phyloP scores from a whole-genome alignment of 1,139 yeast species.

The Sugiyamaella grinbergsii region DNA sequence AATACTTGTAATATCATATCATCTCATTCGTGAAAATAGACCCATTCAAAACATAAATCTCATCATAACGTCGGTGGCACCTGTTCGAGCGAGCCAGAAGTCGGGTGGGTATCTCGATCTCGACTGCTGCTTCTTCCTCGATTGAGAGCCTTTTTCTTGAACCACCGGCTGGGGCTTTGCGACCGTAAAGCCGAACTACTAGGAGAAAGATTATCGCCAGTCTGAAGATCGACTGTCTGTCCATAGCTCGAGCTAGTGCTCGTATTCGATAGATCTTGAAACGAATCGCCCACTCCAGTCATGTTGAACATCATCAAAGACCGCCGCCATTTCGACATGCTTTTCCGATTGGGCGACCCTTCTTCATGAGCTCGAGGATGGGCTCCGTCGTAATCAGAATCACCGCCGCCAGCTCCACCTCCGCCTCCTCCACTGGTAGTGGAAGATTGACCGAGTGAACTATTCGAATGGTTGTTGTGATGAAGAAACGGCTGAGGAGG shows the following conservation, averaged over 20 bases:
- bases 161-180: conserved; percentile 27
- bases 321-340: conserved; percentile 37
- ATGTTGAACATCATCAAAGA: conserved; percentile 35
- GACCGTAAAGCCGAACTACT: conserved; percentile 16
- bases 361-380: conserved; percentile 7
- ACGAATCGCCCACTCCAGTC: conserved; percentile 16
- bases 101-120: neutral
- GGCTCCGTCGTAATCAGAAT: conserved; percentile 29
- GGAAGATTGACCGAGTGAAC: conserved; percentile 30
- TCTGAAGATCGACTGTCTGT: conserved; percentile 2
- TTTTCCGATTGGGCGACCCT: conserved; percentile 26
- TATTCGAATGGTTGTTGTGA: conserved; percentile 33
- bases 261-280: conserved; percentile 12
- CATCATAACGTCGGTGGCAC: neutral
- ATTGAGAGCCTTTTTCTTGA: conserved; percentile 22
- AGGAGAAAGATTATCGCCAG: conserved; percentile 20
- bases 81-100: neutral
- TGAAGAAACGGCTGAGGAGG: conserved; percentile 21
- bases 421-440: conserved; percentile 18
- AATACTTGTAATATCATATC: too few species aligned
- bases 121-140: conserved; percentile 13
- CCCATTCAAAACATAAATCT: too few species aligned
- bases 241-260: conserved; percentile 15
- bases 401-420: conserved; percentile 31
- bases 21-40: too few species aligned